Conservation (phyloP, 1,284 basidiomycete species). For the Rhizoctonia solani region DNA sequence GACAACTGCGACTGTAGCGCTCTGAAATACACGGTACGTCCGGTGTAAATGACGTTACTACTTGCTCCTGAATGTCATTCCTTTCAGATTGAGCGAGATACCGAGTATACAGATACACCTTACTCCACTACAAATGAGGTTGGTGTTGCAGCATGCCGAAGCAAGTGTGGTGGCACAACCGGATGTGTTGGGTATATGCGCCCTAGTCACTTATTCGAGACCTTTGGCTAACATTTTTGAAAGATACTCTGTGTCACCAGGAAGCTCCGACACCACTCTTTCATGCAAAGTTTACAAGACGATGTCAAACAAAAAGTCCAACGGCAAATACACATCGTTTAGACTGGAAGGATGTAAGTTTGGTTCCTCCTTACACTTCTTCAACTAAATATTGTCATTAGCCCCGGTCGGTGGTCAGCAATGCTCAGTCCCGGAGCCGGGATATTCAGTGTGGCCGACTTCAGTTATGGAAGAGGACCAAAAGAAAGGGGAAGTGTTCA, state of each 20-base stretch:
- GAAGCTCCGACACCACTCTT: background rate
- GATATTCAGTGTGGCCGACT: background rate
- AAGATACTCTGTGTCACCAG: background rate
- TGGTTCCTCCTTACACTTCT: background rate
- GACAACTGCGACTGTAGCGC: constrained; percentile 13
- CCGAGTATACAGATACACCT: background rate
- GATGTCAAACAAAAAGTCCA: background rate
- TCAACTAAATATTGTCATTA: too few relatives aligned
- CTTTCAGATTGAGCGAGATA: constrained; percentile 2
- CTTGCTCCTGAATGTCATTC: background rate
- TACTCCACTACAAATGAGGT: background rate
- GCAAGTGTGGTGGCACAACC: background rate
- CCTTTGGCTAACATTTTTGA: background rate
- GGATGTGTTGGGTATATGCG: constrained; percentile 12
- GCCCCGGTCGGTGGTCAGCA: too few relatives aligned
- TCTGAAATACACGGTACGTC: constrained; percentile 14
- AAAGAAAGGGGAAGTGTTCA: background rate
- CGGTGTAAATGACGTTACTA: background rate
- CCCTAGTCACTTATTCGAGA: background rate
- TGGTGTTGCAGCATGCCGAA: constrained; percentile 1
- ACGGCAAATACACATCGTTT: background rate
- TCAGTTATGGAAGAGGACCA: constrained; percentile 1
- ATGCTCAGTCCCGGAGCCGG: too few relatives aligned
- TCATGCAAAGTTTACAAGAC: background rate
- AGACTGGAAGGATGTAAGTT: constrained; percentile 2